Conservation (phyloP, 805 yeast genomes). For the Candida alai region DNA sequence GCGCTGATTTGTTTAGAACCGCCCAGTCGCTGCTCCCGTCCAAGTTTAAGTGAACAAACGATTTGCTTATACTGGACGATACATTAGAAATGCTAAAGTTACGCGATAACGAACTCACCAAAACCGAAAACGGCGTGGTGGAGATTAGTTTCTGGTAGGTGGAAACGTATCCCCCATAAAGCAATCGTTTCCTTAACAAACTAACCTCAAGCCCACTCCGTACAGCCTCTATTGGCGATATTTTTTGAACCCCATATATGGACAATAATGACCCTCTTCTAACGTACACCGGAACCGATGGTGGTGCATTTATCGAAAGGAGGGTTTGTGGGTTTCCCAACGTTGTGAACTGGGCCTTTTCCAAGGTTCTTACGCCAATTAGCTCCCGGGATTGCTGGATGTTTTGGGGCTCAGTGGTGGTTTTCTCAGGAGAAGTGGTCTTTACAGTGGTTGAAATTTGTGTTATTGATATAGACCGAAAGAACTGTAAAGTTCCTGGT, state of each 20-base stretch:
- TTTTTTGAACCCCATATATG: slow-evolving; percentile 30
- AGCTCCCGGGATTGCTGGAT: slow-evolving; percentile 14
- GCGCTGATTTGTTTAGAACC: slow-evolving; percentile 41
- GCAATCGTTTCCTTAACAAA: slow-evolving; percentile 38
- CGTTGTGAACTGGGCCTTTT: slow-evolving; percentile 22
- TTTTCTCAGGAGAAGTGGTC: slow-evolving; percentile 5
- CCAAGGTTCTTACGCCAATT: slow-evolving; percentile 16
- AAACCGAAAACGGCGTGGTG: slow-evolving; percentile 42
- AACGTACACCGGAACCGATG: slow-evolving; percentile 53
- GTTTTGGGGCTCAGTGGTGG: slow-evolving; percentile 9
- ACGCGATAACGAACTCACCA: slow-evolving; percentile 38
- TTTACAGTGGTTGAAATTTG: slow-evolving; percentile 8
- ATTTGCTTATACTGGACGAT: slow-evolving; percentile 22
- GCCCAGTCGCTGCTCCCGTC: slow-evolving; percentile 69
- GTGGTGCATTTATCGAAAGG: slow-evolving; percentile 49
- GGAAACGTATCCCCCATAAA: slow-evolving; percentile 43
- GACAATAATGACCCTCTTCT: slow-evolving; percentile 49
- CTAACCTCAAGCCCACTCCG: slow-evolving; percentile 26
- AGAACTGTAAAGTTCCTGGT: no score
- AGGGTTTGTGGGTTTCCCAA: slow-evolving; percentile 25
- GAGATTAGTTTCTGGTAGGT: slow-evolving; percentile 47
- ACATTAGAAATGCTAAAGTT: slow-evolving; percentile 12
- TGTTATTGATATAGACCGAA: slow-evolving; percentile 11
- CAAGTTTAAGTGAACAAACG: slow-evolving; percentile 43
- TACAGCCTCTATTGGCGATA: slow-evolving; percentile 16